These are phyloP conservation scores for Monosporascus sp. DNA, from an alignment of 2,329 filamentous ascomycete species.

Conservation along the genomic window DNA sequence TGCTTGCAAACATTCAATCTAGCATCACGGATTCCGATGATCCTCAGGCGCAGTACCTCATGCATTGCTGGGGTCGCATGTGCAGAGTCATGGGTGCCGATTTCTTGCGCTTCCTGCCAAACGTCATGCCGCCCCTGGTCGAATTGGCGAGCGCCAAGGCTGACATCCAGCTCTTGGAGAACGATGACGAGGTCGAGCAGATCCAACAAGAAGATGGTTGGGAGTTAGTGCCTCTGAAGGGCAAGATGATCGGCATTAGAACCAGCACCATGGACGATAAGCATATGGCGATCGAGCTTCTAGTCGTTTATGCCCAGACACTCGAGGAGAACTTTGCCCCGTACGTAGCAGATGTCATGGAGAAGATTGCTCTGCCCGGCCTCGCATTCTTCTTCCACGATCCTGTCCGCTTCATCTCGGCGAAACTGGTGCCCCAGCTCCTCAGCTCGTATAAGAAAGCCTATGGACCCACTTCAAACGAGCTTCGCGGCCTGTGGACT, in stretches of 20 bases:
- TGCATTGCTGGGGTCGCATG: constrained; percentile 99
- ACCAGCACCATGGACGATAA: constrained; percentile 97
- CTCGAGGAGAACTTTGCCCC: constrained; percentile 89
- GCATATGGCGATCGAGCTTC: constrained; percentile 98
- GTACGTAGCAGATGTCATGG: constrained; percentile 89
- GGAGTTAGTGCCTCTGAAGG: constrained; percentile 94
- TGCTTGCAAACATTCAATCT: constrained; percentile 81
- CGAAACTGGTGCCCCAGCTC: constrained; percentile 88
- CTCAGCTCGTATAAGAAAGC: constrained; percentile 92
- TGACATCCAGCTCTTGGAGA: constrained; percentile 92
- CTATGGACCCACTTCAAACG: constrained; percentile 72
- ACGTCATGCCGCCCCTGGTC: constrained; percentile 89
- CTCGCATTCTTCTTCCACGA: constrained; percentile 99
- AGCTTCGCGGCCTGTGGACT: constrained; percentile 78
- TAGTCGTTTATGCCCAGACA: constrained; percentile 95
- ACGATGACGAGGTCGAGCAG: constrained; percentile 88
- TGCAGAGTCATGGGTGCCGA: constrained; percentile 86
- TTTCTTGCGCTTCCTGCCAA: constrained; percentile 87
- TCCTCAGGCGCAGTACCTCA: constrained; percentile 91
- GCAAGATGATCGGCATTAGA: constrained; percentile 97
- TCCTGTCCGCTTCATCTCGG: constrained; percentile 88
- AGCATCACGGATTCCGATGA: constrained; percentile 88
- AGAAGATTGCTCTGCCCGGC: constrained; percentile 90
- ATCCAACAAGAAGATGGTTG: constrained; percentile 94
- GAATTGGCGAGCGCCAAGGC: constrained; percentile 92